Evolutionary conservation across 305 asterid genomes (phyloP).

Genomic region (Fraxinus sp.): DNA sequence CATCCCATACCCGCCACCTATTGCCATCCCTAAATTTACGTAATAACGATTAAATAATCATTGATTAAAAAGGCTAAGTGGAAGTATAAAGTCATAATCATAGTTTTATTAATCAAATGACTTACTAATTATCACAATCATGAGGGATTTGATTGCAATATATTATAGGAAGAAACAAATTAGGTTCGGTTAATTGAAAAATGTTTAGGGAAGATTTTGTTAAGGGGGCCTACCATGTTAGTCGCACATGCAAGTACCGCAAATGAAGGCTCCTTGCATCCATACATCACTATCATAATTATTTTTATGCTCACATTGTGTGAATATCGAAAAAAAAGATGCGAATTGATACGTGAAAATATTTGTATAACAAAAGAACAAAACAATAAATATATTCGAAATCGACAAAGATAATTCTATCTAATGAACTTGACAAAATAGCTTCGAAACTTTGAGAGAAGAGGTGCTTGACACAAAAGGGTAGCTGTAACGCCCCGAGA

Average conservation of each 20-base stretch:
- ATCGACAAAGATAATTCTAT: neutral
- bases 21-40: too few species aligned
- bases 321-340: neutral
- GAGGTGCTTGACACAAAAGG: neutral
- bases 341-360: neutral
- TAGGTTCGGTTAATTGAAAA: conserved; percentile 18
- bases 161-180: conserved; percentile 3
- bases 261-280: conserved; percentile 32
- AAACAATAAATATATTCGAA: neutral
- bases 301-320: neutral
- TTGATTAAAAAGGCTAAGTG: conserved; percentile 3
- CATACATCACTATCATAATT: conserved; percentile 38
- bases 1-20: too few species aligned
- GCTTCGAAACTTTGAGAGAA: neutral
- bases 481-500: neutral
- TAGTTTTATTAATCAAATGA: neutral
- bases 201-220: neutral
- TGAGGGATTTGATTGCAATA: neutral
- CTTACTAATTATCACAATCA: neutral
- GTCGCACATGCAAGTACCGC: conserved; percentile 51
- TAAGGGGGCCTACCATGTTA: conserved; percentile 61
- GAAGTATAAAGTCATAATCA: conserved; percentile 26
- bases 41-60: conserved; percentile 11
- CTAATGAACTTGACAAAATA: neutral
- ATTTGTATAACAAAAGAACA: neutral